phyloP scores from a whole-genome alignment of 768 basidiomycete genomes.

The Trametes gibbosa region DNA sequence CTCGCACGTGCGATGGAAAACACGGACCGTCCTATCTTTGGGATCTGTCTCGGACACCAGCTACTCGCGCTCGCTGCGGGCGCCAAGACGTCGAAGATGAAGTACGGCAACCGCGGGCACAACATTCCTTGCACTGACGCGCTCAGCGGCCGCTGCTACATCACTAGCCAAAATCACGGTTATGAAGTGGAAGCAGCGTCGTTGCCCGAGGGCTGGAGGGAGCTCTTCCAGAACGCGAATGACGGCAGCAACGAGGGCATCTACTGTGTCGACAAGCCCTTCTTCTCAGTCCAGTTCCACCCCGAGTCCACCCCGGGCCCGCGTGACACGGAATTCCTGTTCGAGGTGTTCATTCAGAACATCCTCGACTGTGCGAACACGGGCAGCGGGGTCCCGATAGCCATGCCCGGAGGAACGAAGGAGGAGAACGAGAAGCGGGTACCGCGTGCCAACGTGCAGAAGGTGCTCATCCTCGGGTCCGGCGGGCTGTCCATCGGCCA shows the following conservation, averaged over 20 bases:
- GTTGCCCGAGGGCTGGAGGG: conserved; percentile 85
- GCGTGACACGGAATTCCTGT: conserved; percentile 97
- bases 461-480: conserved; percentile 95
- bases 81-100: conserved; percentile 96
- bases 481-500: conserved; percentile 98
- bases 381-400: conserved; percentile 52
- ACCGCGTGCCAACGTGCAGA: conserved; percentile 76
- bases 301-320: conserved; percentile 97
- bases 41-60: conserved; percentile 98
- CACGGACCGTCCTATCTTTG: conserved; percentile 87
- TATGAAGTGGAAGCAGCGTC: conserved; percentile 86
- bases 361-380: conserved; percentile 70
- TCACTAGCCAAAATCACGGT: conserved; percentile 99
- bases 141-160: conserved; percentile 94
- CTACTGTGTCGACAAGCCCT: conserved; percentile 87
- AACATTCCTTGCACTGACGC: conserved; percentile 97
- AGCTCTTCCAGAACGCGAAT: conserved; percentile 94
- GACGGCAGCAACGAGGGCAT: conserved; percentile 98
- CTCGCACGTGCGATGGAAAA: conserved; percentile 66
- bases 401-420: conserved; percentile 76
- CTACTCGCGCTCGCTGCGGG: conserved; percentile 93
- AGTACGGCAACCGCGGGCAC: conserved; percentile 98
- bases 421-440: conserved; percentile 76
- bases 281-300: conserved; percentile 99
- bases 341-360: conserved; percentile 94